Evolutionary conservation across 345 rosid genomes (phyloP).

Genomic region (Moringa oleifera): DNA sequence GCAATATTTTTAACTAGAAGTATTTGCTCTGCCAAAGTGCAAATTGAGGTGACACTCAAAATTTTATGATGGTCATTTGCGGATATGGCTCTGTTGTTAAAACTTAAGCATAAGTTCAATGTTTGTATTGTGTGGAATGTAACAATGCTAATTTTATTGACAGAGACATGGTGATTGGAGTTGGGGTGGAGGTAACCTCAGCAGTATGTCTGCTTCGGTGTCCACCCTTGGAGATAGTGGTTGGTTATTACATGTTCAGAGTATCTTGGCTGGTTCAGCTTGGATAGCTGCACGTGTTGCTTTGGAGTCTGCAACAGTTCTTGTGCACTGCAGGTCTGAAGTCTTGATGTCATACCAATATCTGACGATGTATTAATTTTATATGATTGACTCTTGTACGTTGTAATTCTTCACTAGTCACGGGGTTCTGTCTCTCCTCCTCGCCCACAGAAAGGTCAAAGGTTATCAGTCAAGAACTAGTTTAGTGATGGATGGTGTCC

Average conservation of each 20-base stretch:
- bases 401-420: too few species aligned
- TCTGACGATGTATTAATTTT: too few species aligned
- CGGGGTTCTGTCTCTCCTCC: too few species aligned
- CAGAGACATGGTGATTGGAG: conserved; percentile 99
- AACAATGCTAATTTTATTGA: conserved; percentile 23
- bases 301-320: conserved; percentile 90
- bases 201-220: conserved; percentile 99
- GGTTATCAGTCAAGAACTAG: too few species aligned
- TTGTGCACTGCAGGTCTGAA: conserved; percentile 93
- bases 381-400: too few species aligned
- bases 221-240: conserved; percentile 96
- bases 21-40: too few species aligned
- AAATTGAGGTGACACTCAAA: too few species aligned
- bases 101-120: not conserved
- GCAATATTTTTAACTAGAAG: not conserved
- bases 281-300: conserved; percentile 97
- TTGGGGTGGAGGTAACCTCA: conserved; percentile 98
- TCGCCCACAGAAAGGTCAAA: too few species aligned
- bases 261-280: conserved; percentile 94
- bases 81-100: not conserved
- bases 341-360: conserved; percentile 2
- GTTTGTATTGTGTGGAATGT: conserved; percentile 9
- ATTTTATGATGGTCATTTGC: not conserved
- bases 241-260: conserved; percentile 96
- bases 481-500: too few species aligned